A percentile compares a stretch with the other conserved stretches of the same genome.
Conservation (phyloP, 2,329 filamentous ascomycete species). For the Fusarium mangiferae region DNA sequence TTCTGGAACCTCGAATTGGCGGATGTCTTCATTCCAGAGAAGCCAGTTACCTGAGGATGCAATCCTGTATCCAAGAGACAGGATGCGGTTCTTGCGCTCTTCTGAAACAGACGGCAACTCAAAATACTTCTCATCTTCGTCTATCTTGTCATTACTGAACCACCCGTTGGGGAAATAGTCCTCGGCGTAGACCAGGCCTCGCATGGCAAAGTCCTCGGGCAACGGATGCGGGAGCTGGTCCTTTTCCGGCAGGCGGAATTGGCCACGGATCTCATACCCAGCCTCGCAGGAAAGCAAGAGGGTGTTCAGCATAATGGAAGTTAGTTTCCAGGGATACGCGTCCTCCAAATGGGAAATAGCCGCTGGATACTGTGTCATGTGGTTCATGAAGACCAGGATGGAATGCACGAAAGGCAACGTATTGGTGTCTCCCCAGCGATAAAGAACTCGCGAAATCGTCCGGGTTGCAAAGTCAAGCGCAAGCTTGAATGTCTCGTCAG, state of each 20-base stretch:
- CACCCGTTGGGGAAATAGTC: slow-evolving; percentile 68
- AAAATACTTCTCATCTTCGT: slow-evolving; percentile 75
- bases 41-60: slow-evolving; percentile 57
- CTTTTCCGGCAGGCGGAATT: slow-evolving; percentile 60
- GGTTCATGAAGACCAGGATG: slow-evolving; percentile 67
- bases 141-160: slow-evolving; percentile 67
- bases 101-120: slow-evolving; percentile 69
- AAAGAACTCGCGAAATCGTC: slow-evolving; percentile 60
- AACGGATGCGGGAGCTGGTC: slow-evolving; percentile 63
- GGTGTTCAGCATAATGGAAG: slow-evolving; percentile 53
- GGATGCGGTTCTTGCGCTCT: slow-evolving; percentile 66
- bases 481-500: slow-evolving; percentile 45
- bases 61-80: slow-evolving; percentile 66
- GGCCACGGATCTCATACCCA: slow-evolving; percentile 51
- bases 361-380: slow-evolving; percentile 53
- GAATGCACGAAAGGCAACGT: slow-evolving; percentile 72
- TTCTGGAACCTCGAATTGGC: slow-evolving; percentile 53
- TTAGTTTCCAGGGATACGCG: slow-evolving; percentile 63
- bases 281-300: slow-evolving; percentile 42
- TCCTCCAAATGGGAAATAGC: slow-evolving; percentile 58
- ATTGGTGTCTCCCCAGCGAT: slow-evolving; percentile 65
- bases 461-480: slow-evolving; percentile 55
- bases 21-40: slow-evolving; percentile 51
- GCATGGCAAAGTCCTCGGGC: slow-evolving; percentile 75
- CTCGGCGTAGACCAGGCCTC: slow-evolving; percentile 70